phyloP scores from a whole-genome alignment of 495 filamentous ascomycete genomes.

The Oleoguttula mirabilis region DNA sequence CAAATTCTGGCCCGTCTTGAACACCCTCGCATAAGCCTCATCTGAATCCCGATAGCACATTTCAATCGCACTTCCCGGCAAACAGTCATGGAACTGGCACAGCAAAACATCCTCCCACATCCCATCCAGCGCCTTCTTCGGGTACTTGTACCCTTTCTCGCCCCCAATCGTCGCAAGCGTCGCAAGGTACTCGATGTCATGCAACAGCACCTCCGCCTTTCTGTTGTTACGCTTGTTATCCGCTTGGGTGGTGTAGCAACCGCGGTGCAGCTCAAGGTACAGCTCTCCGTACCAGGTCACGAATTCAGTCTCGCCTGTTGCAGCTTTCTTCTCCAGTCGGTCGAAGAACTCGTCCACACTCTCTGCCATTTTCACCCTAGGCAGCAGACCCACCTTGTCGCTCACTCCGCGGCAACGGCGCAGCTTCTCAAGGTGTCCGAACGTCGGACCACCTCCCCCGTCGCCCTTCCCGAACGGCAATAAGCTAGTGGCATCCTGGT shows the following conservation, averaged over 20 bases:
- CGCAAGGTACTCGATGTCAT: slow-evolving; percentile 79
- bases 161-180: slow-evolving; percentile 64
- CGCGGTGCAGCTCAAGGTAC: slow-evolving; percentile 92
- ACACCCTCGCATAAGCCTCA: slow-evolving; percentile 71
- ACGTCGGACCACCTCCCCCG: slow-evolving; percentile 91
- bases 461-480: slow-evolving; percentile 94
- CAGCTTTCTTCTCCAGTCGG: slow-evolving; percentile 55
- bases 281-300: slow-evolving; percentile 97
- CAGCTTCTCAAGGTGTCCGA: slow-evolving; percentile 84
- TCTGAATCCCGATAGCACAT: slow-evolving; percentile 96
- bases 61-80: slow-evolving; percentile 89
- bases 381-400: slow-evolving; percentile 71
- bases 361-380: slow-evolving; percentile 76
- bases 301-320: slow-evolving; percentile 58
- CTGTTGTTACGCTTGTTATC: slow-evolving; percentile 95
- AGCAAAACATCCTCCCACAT: slow-evolving; percentile 85
- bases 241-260: slow-evolving; percentile 92
- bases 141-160: slow-evolving; percentile 58
- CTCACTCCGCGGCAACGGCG: slow-evolving; percentile 87
- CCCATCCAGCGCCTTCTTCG: slow-evolving; percentile 76
- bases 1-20: slow-evolving; percentile 59
- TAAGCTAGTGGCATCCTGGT: slow-evolving; percentile 75
- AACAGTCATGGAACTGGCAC: slow-evolving; percentile 94
- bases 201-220: slow-evolving; percentile 67
- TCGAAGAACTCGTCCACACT: slow-evolving; percentile 97